A percentile compares a stretch with the other conserved stretches of the same genome.
Conservation (phyloP, 1,284 basidiomycete species). For the Microbotryum scabiosae region DNA sequence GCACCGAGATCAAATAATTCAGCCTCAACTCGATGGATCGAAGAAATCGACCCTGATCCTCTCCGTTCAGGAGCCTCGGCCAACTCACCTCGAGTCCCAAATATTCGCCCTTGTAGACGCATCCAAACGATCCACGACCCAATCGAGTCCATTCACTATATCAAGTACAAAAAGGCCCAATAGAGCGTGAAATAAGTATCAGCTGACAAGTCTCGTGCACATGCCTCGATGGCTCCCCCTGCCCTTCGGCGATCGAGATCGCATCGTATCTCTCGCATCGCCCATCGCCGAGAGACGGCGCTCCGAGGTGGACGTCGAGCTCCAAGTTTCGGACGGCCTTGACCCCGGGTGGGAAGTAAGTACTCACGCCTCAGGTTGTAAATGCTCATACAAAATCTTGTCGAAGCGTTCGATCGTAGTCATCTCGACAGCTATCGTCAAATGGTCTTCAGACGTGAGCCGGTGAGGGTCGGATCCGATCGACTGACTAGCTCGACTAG, state of each 20-base stretch:
- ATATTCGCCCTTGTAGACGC: conserved; percentile 70
- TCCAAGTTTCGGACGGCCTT: background rate
- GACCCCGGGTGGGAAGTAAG: background rate
- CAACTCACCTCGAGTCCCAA: conserved; percentile 8
- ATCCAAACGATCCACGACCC: conserved; percentile 84
- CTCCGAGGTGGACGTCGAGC: background rate
- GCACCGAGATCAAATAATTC: conserved; percentile 15
- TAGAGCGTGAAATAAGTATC: background rate
- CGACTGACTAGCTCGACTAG: no score
- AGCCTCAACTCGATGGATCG: conserved; percentile 47
- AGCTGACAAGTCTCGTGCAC: background rate
- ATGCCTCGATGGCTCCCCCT: no score
- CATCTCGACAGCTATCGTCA: background rate
- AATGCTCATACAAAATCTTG: conserved; percentile 19
- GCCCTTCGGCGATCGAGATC: no score
- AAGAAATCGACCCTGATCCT: conserved; percentile 80
- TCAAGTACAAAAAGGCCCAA: background rate
- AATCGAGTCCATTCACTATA: conserved; percentile 41
- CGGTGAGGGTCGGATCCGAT: no score
- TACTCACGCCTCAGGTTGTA: conserved; percentile 15
- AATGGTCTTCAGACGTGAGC: no score
- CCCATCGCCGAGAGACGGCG: no score
- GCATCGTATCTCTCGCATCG: no score
- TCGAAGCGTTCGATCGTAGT: conserved; percentile 18
- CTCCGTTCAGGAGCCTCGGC: conserved; percentile 47